These are phyloP conservation scores for Paramecium sonneborni DNA, from an alignment of 73 alveolate species.

Conservation along the genomic window DNA sequence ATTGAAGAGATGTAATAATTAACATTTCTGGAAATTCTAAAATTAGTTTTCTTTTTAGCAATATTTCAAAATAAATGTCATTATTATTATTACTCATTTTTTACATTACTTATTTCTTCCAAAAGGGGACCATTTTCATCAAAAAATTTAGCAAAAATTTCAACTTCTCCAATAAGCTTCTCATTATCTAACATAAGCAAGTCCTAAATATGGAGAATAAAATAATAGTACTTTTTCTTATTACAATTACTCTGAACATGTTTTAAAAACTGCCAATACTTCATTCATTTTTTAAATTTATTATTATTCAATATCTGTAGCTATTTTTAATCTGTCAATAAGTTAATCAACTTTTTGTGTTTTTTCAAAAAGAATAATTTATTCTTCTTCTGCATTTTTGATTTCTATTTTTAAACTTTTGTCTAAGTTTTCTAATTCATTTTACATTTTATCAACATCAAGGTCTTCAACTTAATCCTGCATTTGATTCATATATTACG, in stretches of 20 bases:
- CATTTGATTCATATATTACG: background rate
- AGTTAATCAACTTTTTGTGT: background rate
- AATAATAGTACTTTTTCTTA: background rate
- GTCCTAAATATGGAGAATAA: background rate
- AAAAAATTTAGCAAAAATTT: slow-evolving; percentile 29
- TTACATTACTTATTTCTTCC: slow-evolving; percentile 1
- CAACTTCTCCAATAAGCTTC: slow-evolving; percentile 19
- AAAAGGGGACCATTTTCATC: slow-evolving; percentile 20
- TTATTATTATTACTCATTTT: background rate
- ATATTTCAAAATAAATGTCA: background rate
- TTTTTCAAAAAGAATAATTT: background rate
- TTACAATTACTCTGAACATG: slow-evolving; percentile 29
- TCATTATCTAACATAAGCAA: slow-evolving; percentile 33
- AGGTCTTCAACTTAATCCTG: background rate
- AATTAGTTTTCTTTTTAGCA: background rate
- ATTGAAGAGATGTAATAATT: too few species aligned
- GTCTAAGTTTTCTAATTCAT: slow-evolving; percentile 10
- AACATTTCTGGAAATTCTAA: too few species aligned
- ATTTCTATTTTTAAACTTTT: background rate
- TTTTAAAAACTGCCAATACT: background rate
- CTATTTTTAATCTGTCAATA: background rate
- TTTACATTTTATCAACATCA: background rate
- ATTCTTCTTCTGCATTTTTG: slow-evolving; percentile 2
- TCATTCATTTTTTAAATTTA: slow-evolving; percentile 13
- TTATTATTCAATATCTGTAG: background rate